Base-by-base conservation (phyloP, 768 basidiomycete species). In the Tricholoma sp. region DNA sequence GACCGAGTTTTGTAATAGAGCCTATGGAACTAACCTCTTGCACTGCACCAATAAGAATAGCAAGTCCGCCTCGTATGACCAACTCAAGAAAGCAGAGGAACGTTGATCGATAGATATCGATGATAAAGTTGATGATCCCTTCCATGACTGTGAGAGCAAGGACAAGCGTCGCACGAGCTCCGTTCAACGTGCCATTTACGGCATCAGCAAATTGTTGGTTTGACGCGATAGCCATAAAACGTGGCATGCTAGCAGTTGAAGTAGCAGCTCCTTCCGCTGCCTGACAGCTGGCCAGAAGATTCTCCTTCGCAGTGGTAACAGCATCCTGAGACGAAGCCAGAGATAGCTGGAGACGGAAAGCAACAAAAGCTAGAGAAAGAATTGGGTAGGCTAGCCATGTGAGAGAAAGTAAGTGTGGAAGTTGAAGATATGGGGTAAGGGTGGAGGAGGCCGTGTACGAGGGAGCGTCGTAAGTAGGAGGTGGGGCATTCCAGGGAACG, bases 1-100 rank as follows among this genome's bases (percentile, higher is more conserved):
- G 45, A 64, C 29, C 11, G 6, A 11, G 18, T 54, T 24, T 6
- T n/a, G 7, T 31, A 24, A 41, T 36, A 39, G 12, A n/a, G 34
- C 33, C 52, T 48, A 7, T 9, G 32, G 18, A 31, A 66, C 84
- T 58, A 61, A 94, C 95, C 75, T 89, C 89, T 60, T 92, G 76
- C 0, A 94, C 91, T 6, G 92, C 93, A 49, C 75, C 78, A 50
- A 97, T 91, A 47, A 97, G 74, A 54, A 98, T 73, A 24, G 83
- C 79, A 52, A 99, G 76, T 6, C 81, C 87, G 15, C 94, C 94
- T 29, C 85, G 80, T 9, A 99, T 84, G 20, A 91, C 85, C 44
- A 98, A 79, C 70, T 98, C 94, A 60, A 97, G 74, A 62, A 97
- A 94, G 70, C 96, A 99, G 52, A 99, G 79, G 65, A 96, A 86